These are phyloP conservation scores for Ophiostoma tasmaniense DNA, from an alignment of 2,329 filamentous ascomycete species.

Conservation along the genomic window DNA sequence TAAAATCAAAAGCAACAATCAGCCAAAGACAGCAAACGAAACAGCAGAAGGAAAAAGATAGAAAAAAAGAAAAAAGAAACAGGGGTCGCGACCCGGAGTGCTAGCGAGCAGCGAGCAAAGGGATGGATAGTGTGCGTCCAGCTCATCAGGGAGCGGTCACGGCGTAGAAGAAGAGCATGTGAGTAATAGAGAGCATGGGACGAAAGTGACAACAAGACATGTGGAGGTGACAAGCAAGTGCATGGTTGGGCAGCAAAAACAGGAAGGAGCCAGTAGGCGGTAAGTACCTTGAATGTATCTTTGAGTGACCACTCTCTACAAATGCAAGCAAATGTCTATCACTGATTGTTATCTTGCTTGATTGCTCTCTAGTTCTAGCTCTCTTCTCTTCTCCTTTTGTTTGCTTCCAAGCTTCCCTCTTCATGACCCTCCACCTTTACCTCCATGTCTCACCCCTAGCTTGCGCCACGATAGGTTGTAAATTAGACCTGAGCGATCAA, in stretches of 20 bases:
- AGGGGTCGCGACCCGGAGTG: constrained; percentile 2
- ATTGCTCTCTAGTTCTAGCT: background rate
- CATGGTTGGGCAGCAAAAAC: background rate
- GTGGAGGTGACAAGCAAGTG: background rate
- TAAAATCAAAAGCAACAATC: background rate
- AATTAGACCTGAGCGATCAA: background rate
- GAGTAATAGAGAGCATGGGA: background rate
- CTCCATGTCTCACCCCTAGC: background rate
- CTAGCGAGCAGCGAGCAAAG: background rate
- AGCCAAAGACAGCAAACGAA: background rate
- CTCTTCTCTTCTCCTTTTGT: background rate
- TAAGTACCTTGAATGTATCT: background rate
- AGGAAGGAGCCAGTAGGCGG: background rate
- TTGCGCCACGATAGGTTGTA: background rate
- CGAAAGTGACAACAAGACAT: background rate
- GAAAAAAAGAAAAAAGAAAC: background rate
- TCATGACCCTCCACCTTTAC: background rate
- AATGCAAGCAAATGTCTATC: no score
- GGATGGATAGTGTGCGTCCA: background rate
- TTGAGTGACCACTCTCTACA: background rate
- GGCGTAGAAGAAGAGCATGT: background rate
- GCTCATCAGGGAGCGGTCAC: background rate
- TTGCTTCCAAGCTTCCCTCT: no score
- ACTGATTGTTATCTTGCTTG: background rate
- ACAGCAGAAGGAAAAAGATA: background rate